These are phyloP conservation scores for Cruciata laevipes DNA, from an alignment of 257 asterid genomes.

Conservation along the genomic window DNA sequence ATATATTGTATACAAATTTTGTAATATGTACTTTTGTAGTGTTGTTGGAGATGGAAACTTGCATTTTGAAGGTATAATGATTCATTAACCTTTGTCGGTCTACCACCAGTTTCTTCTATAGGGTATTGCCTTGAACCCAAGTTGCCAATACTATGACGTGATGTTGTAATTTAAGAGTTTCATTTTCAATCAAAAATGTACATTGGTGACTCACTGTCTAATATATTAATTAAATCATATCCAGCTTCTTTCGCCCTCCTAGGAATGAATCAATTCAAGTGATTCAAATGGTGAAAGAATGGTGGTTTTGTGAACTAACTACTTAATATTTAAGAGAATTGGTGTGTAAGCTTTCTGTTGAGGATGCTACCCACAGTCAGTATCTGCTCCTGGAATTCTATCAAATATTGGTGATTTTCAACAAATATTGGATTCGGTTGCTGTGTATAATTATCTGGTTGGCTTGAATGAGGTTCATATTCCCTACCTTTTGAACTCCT, in stretches of 20 bases:
- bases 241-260: conserved; percentile 19
- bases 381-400: conserved; percentile 79
- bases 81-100: too few relatives aligned
- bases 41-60: too few relatives aligned
- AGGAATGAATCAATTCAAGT: conserved; percentile 80
- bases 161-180: too few relatives aligned
- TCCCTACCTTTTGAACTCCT: neutral
- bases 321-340: conserved; percentile 78
- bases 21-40: too few relatives aligned
- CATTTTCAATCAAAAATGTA: too few relatives aligned
- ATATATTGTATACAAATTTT: too few relatives aligned
- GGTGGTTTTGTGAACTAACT: conserved; percentile 80
- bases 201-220: too few relatives aligned
- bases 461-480: conserved; percentile 86
- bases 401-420: conserved; percentile 70
- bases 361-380: conserved; percentile 91
- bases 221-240: too few relatives aligned
- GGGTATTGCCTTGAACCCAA: too few relatives aligned
- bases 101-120: too few relatives aligned
- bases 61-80: too few relatives aligned
- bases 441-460: conserved; percentile 82
- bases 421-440: conserved; percentile 67
- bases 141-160: too few relatives aligned
- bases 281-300: conserved; percentile 82
- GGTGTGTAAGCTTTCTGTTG: conserved; percentile 71